phyloP scores from a whole-genome alignment of 176 grass and related monocot species.

The Eleusine coracana region DNA sequence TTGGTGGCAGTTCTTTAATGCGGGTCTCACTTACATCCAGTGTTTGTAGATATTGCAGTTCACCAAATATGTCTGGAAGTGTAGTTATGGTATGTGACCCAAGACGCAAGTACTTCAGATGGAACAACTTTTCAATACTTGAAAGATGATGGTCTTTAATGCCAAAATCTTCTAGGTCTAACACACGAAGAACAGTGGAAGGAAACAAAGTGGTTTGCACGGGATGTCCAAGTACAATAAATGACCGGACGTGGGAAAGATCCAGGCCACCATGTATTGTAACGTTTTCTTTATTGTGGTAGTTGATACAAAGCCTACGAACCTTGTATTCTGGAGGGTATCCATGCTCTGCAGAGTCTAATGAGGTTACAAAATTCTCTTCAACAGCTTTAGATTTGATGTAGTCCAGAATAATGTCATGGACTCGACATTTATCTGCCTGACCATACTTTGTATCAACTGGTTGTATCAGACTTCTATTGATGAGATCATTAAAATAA shows the following conservation, averaged over 20 bases:
- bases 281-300: background rate
- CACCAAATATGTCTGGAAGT: background rate
- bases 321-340: background rate
- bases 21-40: background rate
- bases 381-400: background rate
- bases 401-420: slow-evolving; percentile 18
- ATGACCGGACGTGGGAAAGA: background rate
- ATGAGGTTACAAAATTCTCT: background rate
- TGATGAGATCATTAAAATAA: slow-evolving; percentile 31
- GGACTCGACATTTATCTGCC: background rate
- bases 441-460: background rate
- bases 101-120: slow-evolving; percentile 22
- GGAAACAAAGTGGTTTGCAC: background rate
- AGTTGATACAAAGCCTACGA: background rate
- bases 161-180: background rate
- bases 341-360: background rate
- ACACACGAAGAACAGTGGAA: background rate
- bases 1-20: background rate
- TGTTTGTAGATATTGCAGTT: slow-evolving; percentile 7
- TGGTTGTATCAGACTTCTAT: slow-evolving; percentile 13
- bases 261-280: background rate
- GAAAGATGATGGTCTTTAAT: background rate
- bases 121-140: background rate
- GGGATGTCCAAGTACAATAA: background rate
- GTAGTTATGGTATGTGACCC: background rate